Evolutionary conservation across 257 asterid genomes (phyloP).

Genomic region (Ophiorrhiza pumila): DNA sequence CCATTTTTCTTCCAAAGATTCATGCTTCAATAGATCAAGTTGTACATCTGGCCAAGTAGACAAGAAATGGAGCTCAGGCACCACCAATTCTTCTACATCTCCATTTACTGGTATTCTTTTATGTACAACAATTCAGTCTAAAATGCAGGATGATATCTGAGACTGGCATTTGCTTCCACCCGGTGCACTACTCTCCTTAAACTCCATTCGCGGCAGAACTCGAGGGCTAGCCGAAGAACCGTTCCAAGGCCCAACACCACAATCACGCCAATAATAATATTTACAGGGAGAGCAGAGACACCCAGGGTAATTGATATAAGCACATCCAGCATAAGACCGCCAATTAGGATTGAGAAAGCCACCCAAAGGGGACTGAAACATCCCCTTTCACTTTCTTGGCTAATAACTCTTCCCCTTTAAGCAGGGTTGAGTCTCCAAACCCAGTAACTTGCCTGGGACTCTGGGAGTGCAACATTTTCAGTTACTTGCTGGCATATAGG

Average conservation of each 20-base stretch:
- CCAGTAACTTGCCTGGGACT: conserved; percentile 67
- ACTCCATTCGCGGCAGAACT: conserved; percentile 75
- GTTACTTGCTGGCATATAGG: conserved; percentile 70
- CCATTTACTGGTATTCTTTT: not conserved
- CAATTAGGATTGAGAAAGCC: conserved; percentile 70
- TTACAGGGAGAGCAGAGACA: conserved; percentile 74
- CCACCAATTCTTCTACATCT: not conserved
- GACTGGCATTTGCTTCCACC: conserved; percentile 57
- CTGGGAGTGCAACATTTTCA: conserved; percentile 52
- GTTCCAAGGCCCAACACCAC: conserved; percentile 82
- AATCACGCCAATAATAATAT: conserved; percentile 77
- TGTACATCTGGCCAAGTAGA: not conserved
- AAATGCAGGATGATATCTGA: conserved; percentile 62
- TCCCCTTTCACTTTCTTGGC: conserved; percentile 51
- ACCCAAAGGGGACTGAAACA: conserved; percentile 76
- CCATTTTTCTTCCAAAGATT: not conserved
- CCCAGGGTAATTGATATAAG: conserved; percentile 69
- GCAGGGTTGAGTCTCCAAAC: conserved; percentile 71
- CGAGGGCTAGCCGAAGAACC: conserved; percentile 68
- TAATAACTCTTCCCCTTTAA: conserved; percentile 25
- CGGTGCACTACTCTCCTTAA: conserved; percentile 61
- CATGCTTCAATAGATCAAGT: not conserved
- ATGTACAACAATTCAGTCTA: conserved; percentile 25
- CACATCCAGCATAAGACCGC: conserved; percentile 74
- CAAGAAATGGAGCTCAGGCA: not conserved